Conservation (phyloP, 352 stramenopile species). For the Globisporangium perplexum region DNA sequence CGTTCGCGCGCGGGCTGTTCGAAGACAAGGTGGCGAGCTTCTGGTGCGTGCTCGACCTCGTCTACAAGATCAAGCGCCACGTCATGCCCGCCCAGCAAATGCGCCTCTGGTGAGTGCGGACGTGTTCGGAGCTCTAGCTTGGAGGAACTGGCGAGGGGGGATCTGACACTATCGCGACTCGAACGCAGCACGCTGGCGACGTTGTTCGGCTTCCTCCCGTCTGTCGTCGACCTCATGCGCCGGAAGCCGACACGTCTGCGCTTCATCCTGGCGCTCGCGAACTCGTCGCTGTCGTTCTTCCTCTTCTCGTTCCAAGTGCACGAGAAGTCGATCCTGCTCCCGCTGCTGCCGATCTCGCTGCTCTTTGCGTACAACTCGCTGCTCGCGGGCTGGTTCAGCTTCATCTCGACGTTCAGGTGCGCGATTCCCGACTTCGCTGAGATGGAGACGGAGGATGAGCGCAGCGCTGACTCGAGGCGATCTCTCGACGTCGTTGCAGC, state of each 20-base stretch:
- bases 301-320: conserved; percentile 98
- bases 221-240: conserved; percentile 67
- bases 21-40: conserved; percentile 98
- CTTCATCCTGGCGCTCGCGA: conserved; percentile 80
- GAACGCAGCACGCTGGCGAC: conserved; percentile 66
- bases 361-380: conserved; percentile 61
- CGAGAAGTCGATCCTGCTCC: conserved; percentile 95
- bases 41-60: conserved; percentile 91
- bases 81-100: conserved; percentile 55
- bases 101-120: conserved; percentile 48
- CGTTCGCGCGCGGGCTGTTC: conserved; percentile 94
- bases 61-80: conserved; percentile 61
- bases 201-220: conserved; percentile 81
- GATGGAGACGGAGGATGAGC: not conserved
- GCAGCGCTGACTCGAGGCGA: not conserved
- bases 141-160: not conserved
- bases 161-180: not conserved
- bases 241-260: conserved; percentile 58
- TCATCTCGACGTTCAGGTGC: conserved; percentile 82
- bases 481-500: conserved; percentile 19
- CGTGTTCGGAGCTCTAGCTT: not conserved
- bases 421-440: too few species aligned
- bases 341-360: conserved; percentile 89
- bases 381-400: conserved; percentile 69
- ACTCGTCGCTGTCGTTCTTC: conserved; percentile 92